phyloP scores from a whole-genome alignment of 495 filamentous ascomycete genomes.

The Tuber brumale region DNA sequence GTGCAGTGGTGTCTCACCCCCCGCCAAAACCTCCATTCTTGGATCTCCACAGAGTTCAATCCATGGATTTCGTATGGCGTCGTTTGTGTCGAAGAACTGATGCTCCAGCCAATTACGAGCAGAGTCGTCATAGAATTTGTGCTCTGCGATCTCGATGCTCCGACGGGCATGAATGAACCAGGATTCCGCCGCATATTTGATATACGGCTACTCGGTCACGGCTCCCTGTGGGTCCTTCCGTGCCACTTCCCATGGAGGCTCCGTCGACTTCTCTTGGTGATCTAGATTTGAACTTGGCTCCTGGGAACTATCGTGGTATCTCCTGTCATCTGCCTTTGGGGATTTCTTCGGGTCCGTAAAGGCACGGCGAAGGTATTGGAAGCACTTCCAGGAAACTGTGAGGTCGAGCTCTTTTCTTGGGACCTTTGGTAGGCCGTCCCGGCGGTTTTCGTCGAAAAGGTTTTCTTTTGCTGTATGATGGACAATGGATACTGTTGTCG shows the following conservation, averaged over 20 bases:
- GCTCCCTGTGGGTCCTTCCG: too few relatives aligned
- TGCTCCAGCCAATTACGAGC: too few relatives aligned
- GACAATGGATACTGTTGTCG: not conserved
- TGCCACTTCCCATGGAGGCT: too few relatives aligned
- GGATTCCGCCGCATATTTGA: too few relatives aligned
- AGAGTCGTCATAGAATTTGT: too few relatives aligned
- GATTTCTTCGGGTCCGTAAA: not conserved
- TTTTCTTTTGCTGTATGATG: not conserved
- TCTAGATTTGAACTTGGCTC: not conserved
- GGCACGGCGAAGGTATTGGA: not conserved
- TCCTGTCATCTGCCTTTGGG: not conserved
- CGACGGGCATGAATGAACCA: too few relatives aligned
- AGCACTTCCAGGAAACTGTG: not conserved
- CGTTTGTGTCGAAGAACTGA: not conserved
- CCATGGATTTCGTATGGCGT: not conserved
- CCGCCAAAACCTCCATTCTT: not conserved
- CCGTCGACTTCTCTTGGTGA: too few relatives aligned
- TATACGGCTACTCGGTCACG: too few relatives aligned
- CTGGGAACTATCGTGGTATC: accelerated
- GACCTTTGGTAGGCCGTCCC: too few relatives aligned
- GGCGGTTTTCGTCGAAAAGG: not conserved
- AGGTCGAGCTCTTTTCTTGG: not conserved
- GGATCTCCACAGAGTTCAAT: not conserved
- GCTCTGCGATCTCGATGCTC: too few relatives aligned
- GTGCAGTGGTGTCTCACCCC: too few relatives aligned